A percentile compares a stretch with the other conserved stretches of the same genome.
These are phyloP conservation scores for Hibiscus tridactylites DNA, from an alignment of 345 rosid species.

Conservation along the genomic window DNA sequence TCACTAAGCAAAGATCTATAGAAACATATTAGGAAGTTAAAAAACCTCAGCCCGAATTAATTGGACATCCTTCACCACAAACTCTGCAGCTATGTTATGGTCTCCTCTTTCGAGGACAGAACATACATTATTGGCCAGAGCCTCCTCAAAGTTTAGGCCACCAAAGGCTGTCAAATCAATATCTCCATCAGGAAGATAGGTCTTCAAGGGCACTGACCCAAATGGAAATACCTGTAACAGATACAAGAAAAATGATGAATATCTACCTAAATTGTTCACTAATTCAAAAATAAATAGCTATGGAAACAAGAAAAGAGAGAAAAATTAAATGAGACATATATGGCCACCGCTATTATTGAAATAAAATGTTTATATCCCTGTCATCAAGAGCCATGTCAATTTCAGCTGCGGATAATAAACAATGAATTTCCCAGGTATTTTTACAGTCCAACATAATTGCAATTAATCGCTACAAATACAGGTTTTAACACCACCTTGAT, in stretches of 20 bases:
- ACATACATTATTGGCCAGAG: conserved; percentile 46
- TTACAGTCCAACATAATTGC: not conserved
- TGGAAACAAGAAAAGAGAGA: too few species aligned
- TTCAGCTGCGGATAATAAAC: not conserved
- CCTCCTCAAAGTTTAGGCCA: conserved; percentile 46
- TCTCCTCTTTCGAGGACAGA: conserved; percentile 67
- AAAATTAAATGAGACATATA: not conserved
- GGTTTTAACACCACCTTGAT: not conserved
- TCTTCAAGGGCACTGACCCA: conserved; percentile 97
- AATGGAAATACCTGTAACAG: conserved; percentile 69
- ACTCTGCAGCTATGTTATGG: conserved; percentile 38
- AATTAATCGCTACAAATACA: not conserved
- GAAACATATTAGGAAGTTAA: conserved; percentile 12
- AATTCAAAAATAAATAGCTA: not conserved
- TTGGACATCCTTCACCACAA: conserved; percentile 68
- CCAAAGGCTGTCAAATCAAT: conserved; percentile 87
- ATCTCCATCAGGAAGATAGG: conserved; percentile 98
- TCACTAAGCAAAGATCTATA: not conserved
- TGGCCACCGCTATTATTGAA: not conserved
- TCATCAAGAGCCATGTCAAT: not conserved
- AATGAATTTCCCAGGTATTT: not conserved
- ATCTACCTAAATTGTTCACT: not conserved
- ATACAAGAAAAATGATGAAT: conserved; percentile 7
- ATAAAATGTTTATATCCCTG: not conserved
- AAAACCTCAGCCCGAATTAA: conserved; percentile 69